Base-by-base conservation (phyloP, 345 rosid genomes). In the Mallotus nudiflorus region DNA sequence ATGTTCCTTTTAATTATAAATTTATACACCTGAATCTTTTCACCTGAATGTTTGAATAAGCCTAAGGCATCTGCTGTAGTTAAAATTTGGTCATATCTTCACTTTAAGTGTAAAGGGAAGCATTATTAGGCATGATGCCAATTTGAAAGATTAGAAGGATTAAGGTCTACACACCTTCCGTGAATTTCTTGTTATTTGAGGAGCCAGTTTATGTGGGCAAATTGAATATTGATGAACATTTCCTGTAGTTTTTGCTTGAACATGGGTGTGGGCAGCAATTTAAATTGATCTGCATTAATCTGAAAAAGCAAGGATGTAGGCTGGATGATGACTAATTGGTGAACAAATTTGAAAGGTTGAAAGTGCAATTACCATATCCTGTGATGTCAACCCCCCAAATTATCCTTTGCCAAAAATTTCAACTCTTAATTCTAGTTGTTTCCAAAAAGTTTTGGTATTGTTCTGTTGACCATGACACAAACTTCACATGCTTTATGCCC, bases 401-500 rank as follows among this genome's bases (percentile, higher is more conserved):
- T 53, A 14, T 6, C 5, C 27, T 12, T 44, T 31, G n/a, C 12
- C 39, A 31, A 35, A 60, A 50, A 29, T 60, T 60, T 45, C 39
- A 54, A 53, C 52, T 14, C 25, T 49, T 35, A 27, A 54, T 3
- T 54, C 25, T 55, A 42, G 74, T 40, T 55, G 44, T 63, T 64
- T 63, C 56, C 15, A 24, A 50, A 4, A 44, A n/a, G 19, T 57
- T 65, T 35, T 9, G 24, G 62, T 52, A 24, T 51, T 10, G 20
- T 40, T 20, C 20, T 33, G 19, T 18, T 66, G 33, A 33, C 2
- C 20, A n/a, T 59, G 59, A 40, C 25, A 37, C 71, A 54, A 67
- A 64, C 63, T 66, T 64, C 50, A 45, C 40, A 60, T 65, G 45
- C n/a, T 65, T 62, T 71, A 58, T 79, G 65, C 59, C 40, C 67